These are phyloP conservation scores for Scheffersomyces insectosa DNA, from an alignment of 1,139 yeast species.

Conservation along the genomic window DNA sequence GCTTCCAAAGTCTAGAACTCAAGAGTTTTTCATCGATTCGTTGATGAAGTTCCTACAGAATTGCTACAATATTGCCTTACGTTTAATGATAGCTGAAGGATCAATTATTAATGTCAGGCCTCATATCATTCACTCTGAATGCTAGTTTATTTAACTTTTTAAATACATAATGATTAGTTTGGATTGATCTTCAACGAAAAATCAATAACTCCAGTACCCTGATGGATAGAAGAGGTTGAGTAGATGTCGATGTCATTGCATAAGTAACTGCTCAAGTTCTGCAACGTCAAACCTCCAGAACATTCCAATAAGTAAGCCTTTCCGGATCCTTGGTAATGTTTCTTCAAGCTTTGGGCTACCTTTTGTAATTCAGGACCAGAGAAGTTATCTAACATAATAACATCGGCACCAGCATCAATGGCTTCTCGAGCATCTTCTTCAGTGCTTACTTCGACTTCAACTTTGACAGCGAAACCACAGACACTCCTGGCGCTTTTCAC, in stretches of 20 bases:
- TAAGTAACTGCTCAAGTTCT: conserved; percentile 64
- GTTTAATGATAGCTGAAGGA: too few relatives aligned
- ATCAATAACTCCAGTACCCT: conserved; percentile 80
- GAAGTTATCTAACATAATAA: conserved; percentile 93
- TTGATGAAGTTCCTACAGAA: conserved; percentile 9
- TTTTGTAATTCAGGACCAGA: conserved; percentile 60
- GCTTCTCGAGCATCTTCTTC: conserved; percentile 91
- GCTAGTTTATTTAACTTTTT: not conserved
- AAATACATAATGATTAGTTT: conserved; percentile 5
- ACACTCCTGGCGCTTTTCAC: conserved; percentile 74
- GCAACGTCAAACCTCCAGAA: conserved; percentile 82
- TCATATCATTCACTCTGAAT: too few relatives aligned
- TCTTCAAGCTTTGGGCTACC: conserved; percentile 67
- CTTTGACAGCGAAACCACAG: conserved; percentile 86
- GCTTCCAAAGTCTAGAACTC: conserved; percentile 42
- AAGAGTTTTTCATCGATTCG: conserved; percentile 44
- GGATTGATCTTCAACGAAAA: conserved; percentile 75
- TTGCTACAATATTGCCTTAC: not conserved
- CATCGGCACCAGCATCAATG: conserved; percentile 92
- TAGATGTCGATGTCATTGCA: conserved; percentile 85
- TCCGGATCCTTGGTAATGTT: conserved; percentile 49
- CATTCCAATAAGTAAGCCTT: conserved; percentile 75
- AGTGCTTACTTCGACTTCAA: conserved; percentile 87
- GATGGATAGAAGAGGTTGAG: conserved; percentile 92
- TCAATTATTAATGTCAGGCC: too few relatives aligned